Percentiles rank a stretch among this genome's conserved stretches.
These are phyloP conservation scores for Parafenestella ontariensis DNA, from an alignment of 2,329 filamentous ascomycete genomes.

Conservation along the genomic window DNA sequence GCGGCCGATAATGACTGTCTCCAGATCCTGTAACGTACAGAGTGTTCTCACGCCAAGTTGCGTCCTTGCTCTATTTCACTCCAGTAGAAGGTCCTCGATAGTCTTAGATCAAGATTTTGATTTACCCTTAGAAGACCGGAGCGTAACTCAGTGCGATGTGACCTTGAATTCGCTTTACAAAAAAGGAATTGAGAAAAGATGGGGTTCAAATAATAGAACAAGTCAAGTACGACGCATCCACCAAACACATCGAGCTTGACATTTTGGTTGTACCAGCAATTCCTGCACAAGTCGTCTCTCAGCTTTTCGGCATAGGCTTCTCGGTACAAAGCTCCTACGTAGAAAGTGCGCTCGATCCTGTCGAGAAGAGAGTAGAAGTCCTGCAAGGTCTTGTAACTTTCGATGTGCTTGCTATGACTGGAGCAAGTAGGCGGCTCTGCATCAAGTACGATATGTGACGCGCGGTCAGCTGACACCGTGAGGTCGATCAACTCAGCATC, in stretches of 20 bases:
- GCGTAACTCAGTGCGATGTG: too few relatives aligned
- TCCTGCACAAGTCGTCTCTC: slow-evolving; percentile 25
- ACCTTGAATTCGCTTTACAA: too few relatives aligned
- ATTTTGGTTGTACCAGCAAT: slow-evolving; percentile 34
- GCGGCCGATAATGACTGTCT: too few relatives aligned
- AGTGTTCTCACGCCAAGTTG: too few relatives aligned
- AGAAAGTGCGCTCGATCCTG: slow-evolving; percentile 27
- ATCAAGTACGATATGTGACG: not conserved
- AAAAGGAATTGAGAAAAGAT: not conserved
- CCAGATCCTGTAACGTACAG: too few relatives aligned
- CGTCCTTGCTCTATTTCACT: too few relatives aligned
- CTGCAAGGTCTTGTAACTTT: slow-evolving; percentile 30
- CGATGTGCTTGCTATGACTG: slow-evolving; percentile 1
- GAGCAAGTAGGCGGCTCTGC: not conserved
- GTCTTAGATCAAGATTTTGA: too few relatives aligned
- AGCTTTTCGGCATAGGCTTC: slow-evolving; percentile 28
- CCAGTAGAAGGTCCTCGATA: too few relatives aligned
- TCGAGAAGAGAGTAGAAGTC: slow-evolving; percentile 39
- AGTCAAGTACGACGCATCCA: not conserved
- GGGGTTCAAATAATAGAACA: not conserved
- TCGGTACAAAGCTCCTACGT: slow-evolving; percentile 14
- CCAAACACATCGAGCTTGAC: slow-evolving; percentile 11
- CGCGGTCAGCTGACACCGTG: slow-evolving; percentile 22
- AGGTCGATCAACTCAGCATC: slow-evolving; percentile 4
- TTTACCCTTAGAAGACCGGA: too few relatives aligned